These are phyloP conservation scores for Zymoseptoria tritici DNA, from an alignment of 2,329 filamentous ascomycete species.

Conservation along the genomic window DNA sequence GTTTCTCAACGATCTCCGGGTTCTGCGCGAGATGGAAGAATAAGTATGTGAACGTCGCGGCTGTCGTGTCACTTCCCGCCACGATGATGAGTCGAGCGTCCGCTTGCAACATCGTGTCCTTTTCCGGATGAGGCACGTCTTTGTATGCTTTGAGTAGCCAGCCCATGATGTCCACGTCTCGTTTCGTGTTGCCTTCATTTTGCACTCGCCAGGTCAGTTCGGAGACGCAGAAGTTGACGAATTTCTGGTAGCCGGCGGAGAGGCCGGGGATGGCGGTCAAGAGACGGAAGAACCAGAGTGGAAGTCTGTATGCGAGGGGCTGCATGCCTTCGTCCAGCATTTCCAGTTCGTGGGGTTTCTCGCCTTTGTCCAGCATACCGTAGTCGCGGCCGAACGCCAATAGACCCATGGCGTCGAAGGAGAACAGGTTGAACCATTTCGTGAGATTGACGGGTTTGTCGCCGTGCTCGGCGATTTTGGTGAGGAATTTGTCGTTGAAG, in stretches of 20 bases:
- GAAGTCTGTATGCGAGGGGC: conserved; percentile 23
- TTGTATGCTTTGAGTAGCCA: conserved; percentile 29
- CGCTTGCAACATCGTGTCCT: conserved; percentile 25
- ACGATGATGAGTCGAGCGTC: conserved; percentile 31
- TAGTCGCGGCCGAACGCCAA: conserved; percentile 39
- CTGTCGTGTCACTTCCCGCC: conserved; percentile 39
- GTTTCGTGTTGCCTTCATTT: conserved; percentile 18
- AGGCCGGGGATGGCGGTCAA: conserved; percentile 31
- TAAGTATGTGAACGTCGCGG: conserved; percentile 34
- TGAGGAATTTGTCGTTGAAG: conserved; percentile 33
- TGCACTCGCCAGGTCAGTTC: conserved; percentile 30
- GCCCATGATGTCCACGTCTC: conserved; percentile 24
- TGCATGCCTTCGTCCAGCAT: conserved; percentile 33
- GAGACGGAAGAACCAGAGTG: conserved; percentile 32
- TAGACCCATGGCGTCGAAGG: conserved; percentile 41
- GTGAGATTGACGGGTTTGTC: conserved; percentile 32
- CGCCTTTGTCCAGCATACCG: conserved; percentile 33
- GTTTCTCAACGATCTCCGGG: conserved; percentile 22
- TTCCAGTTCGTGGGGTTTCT: conserved; percentile 30
- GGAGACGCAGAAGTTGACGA: conserved; percentile 33
- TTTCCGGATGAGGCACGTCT: conserved; percentile 21
- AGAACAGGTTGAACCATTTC: conserved; percentile 38
- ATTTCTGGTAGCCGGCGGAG: conserved; percentile 29
- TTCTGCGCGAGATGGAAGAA: conserved; percentile 36
- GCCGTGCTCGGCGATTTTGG: conserved; percentile 23